Conservation (phyloP, 1,284 basidiomycete genomes). For the Cryptococcus sp. region DNA sequence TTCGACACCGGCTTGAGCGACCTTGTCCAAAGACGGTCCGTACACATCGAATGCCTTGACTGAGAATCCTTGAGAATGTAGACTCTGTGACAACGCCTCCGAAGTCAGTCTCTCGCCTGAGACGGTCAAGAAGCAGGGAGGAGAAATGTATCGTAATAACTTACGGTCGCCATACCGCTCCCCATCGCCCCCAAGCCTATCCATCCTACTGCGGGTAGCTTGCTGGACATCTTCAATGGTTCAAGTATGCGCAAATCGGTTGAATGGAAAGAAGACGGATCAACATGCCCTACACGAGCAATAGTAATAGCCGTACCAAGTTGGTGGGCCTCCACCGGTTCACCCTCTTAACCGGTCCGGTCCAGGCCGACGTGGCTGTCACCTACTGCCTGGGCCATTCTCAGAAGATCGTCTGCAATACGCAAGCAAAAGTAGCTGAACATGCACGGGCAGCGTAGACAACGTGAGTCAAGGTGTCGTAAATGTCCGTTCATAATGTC, state of each 20-base stretch:
- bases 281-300: no score
- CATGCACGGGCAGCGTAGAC: no score
- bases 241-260: no score
- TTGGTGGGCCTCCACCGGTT: neutral
- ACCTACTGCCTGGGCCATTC: no score
- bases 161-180: slow-evolving; percentile 40
- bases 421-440: no score
- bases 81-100: slow-evolving; percentile 15
- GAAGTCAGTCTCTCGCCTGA: slow-evolving; percentile 3
- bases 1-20: slow-evolving; percentile 29
- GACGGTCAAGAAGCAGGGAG: neutral
- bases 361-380: neutral
- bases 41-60: slow-evolving; percentile 48
- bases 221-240: no score
- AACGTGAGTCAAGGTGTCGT: neutral
- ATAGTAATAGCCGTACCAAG: neutral
- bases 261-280: no score
- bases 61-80: slow-evolving; percentile 34
- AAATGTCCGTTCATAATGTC: slow-evolving; percentile 5
- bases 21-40: slow-evolving; percentile 39
- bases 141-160: neutral
- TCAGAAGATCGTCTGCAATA: no score
- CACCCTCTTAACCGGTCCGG: neutral
- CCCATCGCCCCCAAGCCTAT: slow-evolving; percentile 50
- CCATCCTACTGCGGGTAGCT: slow-evolving; percentile 34